Base-by-base conservation (phyloP, 2,329 filamentous ascomycete species). In the Penicillium hordei region DNA sequence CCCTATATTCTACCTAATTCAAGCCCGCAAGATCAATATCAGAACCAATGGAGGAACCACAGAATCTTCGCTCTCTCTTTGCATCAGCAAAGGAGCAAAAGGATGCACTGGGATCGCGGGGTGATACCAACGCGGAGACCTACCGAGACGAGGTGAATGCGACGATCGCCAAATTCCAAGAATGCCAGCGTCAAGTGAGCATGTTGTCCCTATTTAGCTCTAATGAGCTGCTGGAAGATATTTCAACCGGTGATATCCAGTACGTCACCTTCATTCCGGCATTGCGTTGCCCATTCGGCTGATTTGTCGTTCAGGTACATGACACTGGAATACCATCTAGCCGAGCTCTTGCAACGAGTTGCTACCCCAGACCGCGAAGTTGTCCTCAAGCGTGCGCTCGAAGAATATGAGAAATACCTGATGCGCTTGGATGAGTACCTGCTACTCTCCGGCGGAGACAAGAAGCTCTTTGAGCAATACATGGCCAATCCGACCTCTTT, bases 181-280 rank as follows among this genome's bases (percentile, higher is more conserved):
- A 89, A 72, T 93, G 90, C 73, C 81, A 89, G 58, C 79, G 84
- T 58, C 84, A 90, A 55, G 85, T 90, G 62, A 81, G 85, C 63
- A 82, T 86, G 59, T 81, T 94, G 27, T 88, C 90, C 0, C 81
- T 99, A 52, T 97, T 97, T 82, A 96, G 91, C 65, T 82, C 87
- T 36, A 99, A 99, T 75, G 94, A 99, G 75, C 83, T 85, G 0
- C 76, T 93, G 39, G 94, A 99, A 60, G 94, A 99, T 76, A 79
- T 97, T 33, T 81, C 90, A 15, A 95, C 93, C 1, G 82, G 83
- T n/a, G 88, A 96, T 69, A 78, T 99, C 33, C 91, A 91, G 77
- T 96, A 79, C 2, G 23, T 29, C 3, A 17, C 10, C 7, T 8
- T 17, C 8, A 10, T 7, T 3, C n/a, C 13, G 5, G 25, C 9